Conservation (phyloP, 2,329 filamentous ascomycete genomes). For the Fusarium sp. region DNA sequence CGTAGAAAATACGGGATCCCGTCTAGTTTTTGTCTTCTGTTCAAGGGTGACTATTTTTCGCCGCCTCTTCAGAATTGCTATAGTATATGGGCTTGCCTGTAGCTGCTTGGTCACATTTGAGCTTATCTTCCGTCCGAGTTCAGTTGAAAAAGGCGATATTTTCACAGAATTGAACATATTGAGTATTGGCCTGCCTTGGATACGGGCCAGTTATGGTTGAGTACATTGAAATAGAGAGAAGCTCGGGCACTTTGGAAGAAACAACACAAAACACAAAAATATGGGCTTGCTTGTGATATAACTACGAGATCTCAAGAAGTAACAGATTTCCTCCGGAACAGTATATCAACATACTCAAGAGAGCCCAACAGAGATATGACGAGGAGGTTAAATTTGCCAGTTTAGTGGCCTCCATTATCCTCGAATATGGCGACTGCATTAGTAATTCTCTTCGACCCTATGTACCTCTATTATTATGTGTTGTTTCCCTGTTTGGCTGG, state of each 20-base stretch:
- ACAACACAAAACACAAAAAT: not conserved
- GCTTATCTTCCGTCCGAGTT: not conserved
- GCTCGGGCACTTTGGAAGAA: not conserved
- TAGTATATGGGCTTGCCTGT: not conserved
- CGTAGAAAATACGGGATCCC: constrained; percentile 12
- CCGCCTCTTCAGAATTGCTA: not conserved
- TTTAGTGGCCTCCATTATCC: too few species aligned
- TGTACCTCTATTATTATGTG: not conserved
- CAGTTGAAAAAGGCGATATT: too few species aligned
- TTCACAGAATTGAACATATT: not conserved
- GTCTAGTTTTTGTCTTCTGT: not conserved
- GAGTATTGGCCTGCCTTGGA: not conserved
- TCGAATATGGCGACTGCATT: not conserved
- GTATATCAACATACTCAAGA: not conserved
- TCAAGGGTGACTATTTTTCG: too few species aligned
- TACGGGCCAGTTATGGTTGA: not conserved
- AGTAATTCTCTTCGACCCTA: not conserved
- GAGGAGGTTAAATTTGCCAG: too few species aligned
- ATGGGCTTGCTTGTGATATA: not conserved
- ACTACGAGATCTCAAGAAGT: not conserved
- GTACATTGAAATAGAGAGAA: not conserved
- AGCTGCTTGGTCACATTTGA: not conserved
- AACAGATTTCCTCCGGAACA: not conserved
- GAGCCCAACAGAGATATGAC: not conserved
- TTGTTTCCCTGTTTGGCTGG: not conserved